Base-by-base conservation (phyloP, 371 early-diverging fungal genomes). In the Chytridium lagenaria region DNA sequence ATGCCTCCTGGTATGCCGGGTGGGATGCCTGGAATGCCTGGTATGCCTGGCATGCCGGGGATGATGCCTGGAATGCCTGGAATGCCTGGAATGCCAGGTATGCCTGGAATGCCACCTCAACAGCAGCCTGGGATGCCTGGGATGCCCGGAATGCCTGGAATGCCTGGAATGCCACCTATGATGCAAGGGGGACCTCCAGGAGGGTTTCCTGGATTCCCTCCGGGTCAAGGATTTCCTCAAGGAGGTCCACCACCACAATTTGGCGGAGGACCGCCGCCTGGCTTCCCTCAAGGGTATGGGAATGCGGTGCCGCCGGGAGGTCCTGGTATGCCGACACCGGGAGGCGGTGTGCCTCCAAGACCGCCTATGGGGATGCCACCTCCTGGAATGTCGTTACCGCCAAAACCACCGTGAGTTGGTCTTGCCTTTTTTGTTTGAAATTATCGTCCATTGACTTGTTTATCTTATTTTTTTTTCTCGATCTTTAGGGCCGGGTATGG, bases 1-100 rank as follows among this genome's bases (percentile, higher is more conserved):
- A 44, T 61, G 57, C 77, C 79, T 36, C 73, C 63, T 28, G 59
- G 73, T 5, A 59, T 40, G 61, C 75, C 72, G 51, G 70, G 64
- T n/a, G 3, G 7, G 31, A 71, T 66, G 67, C 59, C 44, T n/a
- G 52, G 65, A 66, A 44, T 61, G 57, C 77, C 79, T 36, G 71
- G 66, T 1, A 28, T 51, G 31, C 52, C 52, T 10, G 1, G 23
- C 16, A 38, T 37, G 1, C 69, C 69, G 28, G 44, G 70, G 31
- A 39, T 15, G 57, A 55, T 52, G 19, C 75, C 75, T 22, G 67
- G 67, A 31, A 23, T 69, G 16, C 81, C 81, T 38, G 70, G 64
- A 44, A 70, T 75, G 74, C 72, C 69, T 36, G 74, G 77, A 30
- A 10, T 26, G 16, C 57, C 57, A 15, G 15, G 15, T 30, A 16